phyloP scores from a whole-genome alignment of 2,329 filamentous ascomycete species.

The Chaetomium olivaceum region DNA sequence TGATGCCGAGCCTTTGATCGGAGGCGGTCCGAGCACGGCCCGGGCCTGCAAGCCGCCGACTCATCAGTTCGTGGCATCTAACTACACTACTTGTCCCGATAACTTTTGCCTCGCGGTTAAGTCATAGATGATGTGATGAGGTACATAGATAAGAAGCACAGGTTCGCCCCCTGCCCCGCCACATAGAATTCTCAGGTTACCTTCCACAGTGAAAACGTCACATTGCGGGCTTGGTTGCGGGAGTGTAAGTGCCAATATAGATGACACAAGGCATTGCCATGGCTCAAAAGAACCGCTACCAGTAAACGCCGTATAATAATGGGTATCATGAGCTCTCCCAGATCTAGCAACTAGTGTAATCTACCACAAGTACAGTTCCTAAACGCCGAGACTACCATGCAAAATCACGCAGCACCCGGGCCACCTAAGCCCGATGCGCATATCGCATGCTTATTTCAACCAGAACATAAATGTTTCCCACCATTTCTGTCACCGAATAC shows the following conservation, averaged over 20 bases:
- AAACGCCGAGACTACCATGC: conserved; percentile 15
- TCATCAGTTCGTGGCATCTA: neutral
- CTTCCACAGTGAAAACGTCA: too few relatives aligned
- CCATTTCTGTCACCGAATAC: neutral
- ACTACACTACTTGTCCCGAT: neutral
- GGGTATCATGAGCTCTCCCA: conserved; percentile 21
- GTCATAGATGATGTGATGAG: neutral
- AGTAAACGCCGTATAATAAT: conserved; percentile 1
- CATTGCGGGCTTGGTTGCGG: too few relatives aligned
- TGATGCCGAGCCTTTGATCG: neutral
- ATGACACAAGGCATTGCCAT: neutral
- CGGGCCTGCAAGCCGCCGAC: neutral
- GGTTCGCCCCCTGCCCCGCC: too few relatives aligned
- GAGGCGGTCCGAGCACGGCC: neutral
- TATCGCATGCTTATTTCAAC: neutral
- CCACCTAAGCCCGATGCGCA: neutral
- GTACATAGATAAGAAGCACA: neutral
- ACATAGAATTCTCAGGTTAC: too few relatives aligned
- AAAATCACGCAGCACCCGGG: neutral
- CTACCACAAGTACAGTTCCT: neutral
- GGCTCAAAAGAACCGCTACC: neutral
- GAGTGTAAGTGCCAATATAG: neutral
- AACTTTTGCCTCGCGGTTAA: neutral
- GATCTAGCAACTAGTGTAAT: neutral
- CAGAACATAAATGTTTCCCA: neutral